Percentiles rank a stretch among this genome's conserved stretches.
Evolutionary conservation across 331 rosid genomes (phyloP).

Genomic region (Ulmus americana): DNA sequence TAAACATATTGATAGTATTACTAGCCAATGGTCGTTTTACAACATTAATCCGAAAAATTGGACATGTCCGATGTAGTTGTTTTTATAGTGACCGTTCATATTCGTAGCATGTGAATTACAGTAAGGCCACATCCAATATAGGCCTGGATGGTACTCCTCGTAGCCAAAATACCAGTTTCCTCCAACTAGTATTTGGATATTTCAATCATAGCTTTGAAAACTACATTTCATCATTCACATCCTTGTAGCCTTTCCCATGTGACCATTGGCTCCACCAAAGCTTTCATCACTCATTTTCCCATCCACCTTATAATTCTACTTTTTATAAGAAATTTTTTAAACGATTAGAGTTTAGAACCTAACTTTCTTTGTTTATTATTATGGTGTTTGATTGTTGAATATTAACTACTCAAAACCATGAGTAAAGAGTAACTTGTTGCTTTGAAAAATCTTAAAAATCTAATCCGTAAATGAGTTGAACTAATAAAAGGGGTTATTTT

Average conservation of each 20-base stretch:
- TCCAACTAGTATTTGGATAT: too few species aligned
- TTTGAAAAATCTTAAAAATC: constrained; percentile 5
- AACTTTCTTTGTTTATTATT: background rate
- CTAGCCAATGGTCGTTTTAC: background rate
- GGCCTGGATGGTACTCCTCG: background rate
- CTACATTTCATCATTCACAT: constrained; percentile 12
- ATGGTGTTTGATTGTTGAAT: constrained; percentile 22
- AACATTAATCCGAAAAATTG: background rate
- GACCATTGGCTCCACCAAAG: constrained; percentile 45
- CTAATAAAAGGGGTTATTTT: background rate
- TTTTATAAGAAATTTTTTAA: too few species aligned
- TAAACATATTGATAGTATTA: too few species aligned
- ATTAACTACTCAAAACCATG: constrained; percentile 15
- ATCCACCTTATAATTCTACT: too few species aligned
- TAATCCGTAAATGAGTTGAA: background rate
- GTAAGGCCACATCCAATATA: background rate
- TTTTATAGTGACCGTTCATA: background rate
- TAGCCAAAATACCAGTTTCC: background rate
- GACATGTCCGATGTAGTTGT: background rate
- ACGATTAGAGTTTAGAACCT: too few species aligned
- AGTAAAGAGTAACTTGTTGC: background rate
- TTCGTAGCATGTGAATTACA: constrained; percentile 4
- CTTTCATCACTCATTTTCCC: constrained; percentile 11
- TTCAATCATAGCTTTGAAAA: constrained; percentile 23
- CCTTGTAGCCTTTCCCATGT: constrained; percentile 30